Percentiles rank a stretch among this genome's conserved stretches.
Conservation (phyloP, 495 filamentous ascomycete species). For the Opeltia flavorubescens region DNA sequence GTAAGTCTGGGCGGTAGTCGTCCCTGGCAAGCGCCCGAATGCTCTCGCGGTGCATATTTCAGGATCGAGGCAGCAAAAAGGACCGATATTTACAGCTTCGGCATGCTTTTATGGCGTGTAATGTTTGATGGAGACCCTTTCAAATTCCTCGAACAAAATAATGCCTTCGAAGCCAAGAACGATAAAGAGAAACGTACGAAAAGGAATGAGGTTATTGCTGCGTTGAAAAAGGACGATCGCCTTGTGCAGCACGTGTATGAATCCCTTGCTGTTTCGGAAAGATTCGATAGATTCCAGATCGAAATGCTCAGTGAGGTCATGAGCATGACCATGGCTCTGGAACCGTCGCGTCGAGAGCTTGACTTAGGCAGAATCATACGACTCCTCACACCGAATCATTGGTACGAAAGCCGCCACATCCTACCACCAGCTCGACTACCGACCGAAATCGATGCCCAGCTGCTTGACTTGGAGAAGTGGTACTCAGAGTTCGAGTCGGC, state of each 20-base stretch:
- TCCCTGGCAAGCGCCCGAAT: conserved; percentile 21
- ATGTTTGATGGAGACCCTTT: conserved; percentile 19
- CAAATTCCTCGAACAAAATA: conserved; percentile 5
- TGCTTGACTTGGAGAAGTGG: conserved; percentile 18
- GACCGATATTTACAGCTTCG: conserved; percentile 20
- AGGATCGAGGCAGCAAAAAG: conserved; percentile 19
- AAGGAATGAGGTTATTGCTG: conserved; percentile 14
- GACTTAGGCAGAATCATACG: conserved; percentile 16
- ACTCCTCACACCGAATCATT: conserved; percentile 13
- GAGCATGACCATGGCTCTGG: conserved; percentile 13
- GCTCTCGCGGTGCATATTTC: conserved; percentile 11
- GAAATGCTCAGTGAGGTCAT: conserved; percentile 17
- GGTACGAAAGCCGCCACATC: conserved; percentile 15
- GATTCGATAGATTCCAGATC: conserved; percentile 9
- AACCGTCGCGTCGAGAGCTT: conserved; percentile 14
- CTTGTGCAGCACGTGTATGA: conserved; percentile 17
- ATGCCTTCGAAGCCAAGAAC: conserved; percentile 10
- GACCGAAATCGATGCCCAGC: conserved; percentile 11
- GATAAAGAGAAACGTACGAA: conserved; percentile 10
- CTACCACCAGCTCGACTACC: conserved; percentile 12
- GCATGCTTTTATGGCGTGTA: conserved; percentile 18
- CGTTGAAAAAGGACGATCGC: conserved; percentile 11
- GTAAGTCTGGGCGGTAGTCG: conserved; percentile 15
- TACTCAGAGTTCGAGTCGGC: conserved; percentile 13
- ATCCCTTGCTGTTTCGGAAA: conserved; percentile 12